Base-by-base conservation (phyloP, 352 stramenopile species). In the Globisporangium recalcitrans region DNA sequence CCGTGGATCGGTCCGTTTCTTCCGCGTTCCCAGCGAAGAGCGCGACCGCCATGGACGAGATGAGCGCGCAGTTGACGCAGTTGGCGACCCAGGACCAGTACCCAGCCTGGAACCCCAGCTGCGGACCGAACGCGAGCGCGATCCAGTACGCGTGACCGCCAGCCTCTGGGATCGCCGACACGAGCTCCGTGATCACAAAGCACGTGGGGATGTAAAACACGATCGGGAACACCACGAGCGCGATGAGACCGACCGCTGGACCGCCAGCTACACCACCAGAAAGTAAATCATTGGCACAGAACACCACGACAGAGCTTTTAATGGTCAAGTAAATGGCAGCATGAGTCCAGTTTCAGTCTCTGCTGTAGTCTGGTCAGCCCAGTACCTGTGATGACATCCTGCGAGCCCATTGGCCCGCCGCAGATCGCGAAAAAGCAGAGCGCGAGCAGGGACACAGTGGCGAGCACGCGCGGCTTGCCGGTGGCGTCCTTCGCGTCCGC, bases 41-140 rank as follows among this genome's bases (percentile, higher is more conserved):
- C 1, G 55, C 36, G 52, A 88, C 61, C 2, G 73, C 68, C 53
- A 87, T 74, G 27, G 75, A 79, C 26, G 80, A 78, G 53, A 93
- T 88, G 32, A 91, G 70, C 32, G 83, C 78, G 49, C 77, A 88
- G 64, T 90, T 75, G 69, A 94, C 72, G 55, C 81, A 88, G 56
- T 89, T 91, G 24, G 80, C 77, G 38, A 93, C 70, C 85, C 85
- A 95, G 9, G 73, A 84, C 84, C 86, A 95, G 69, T 91, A 95
- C 7, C 82, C 82, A 1, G 82, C 79, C 42, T 90, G 84, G 42
- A 95, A 87, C 2, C 84, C 86, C 72, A 74, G 87, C 21, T 65
- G 74, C 3, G 79, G 78, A 1, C 83, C 83, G 32, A 92, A 90
- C 19, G 80, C 81, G 31, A 83, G 60, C 9, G 74, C 75, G 29